Base-by-base conservation (phyloP, 148 eudicot genomes). In the Vaccinium myrtillus region DNA sequence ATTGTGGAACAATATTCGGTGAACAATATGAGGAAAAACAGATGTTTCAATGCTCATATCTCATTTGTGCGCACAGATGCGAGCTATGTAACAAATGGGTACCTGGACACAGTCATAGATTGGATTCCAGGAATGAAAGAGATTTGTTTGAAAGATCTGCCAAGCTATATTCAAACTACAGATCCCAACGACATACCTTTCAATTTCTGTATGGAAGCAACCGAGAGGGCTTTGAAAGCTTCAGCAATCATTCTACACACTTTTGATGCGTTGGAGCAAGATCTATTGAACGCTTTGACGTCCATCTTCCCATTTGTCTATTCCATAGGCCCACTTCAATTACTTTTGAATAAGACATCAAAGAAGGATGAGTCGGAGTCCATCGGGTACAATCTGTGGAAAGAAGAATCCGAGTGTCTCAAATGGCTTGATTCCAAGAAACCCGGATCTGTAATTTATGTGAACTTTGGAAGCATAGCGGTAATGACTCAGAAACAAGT, bases 51-150 rank as follows among this genome's bases (percentile, higher is more conserved):
- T 77, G 18, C 36, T 19, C 19, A 13, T 23, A 23, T 4, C 3
- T 80, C 18, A 23, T 58, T 36, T 30, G 21, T 79, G 6, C 8
- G 12, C 25, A 39, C 81, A 84, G 86, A 84, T 78, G 77, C 27
- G 67, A 84, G 76, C 81, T 75, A 63, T 27, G 32, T 65, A 6
- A 75, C 86, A 18, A 84, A 27, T 14, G 86, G 69, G 14, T 43
- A 63, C 48, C 21, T 83, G 75, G 81, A 83, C 7, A 49, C 39
- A 0, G 27, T 49, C 8, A 67, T 78, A 48, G 86, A 84, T 58
- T 84, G 82, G 82, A 78, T 78, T 78, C 86, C 86, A 1, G 86
- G 63, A 77, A 63, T 84, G 76, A 53, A 59, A 11, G 71, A 84
- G 50, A 70, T 84, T 12, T 67, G 86, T 65, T 23, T 59, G 43